Evolutionary conservation across 2,329 filamentous ascomycete species (phyloP).

Genomic region (Conoideocrella luteorostrata): DNA sequence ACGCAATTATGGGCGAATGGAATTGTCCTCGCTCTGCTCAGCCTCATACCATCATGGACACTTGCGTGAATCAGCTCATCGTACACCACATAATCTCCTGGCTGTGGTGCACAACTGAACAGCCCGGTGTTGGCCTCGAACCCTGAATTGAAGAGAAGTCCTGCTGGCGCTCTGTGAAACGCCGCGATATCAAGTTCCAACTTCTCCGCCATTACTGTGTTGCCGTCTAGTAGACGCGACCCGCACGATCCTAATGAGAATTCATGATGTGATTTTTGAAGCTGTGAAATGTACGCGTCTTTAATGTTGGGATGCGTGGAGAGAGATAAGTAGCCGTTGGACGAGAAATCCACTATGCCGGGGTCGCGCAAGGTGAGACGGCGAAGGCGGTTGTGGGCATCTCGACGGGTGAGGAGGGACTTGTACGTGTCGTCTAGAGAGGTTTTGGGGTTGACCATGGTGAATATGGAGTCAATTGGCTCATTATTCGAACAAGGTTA

Average conservation of each 20-base stretch:
- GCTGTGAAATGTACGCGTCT: constrained; percentile 52
- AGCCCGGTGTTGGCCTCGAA: constrained; percentile 62
- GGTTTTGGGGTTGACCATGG: constrained; percentile 4
- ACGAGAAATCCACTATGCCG: constrained; percentile 68
- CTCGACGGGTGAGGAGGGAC: constrained; percentile 21
- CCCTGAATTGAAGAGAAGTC: constrained; percentile 51
- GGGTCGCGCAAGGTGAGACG: constrained; percentile 52
- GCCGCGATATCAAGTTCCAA: constrained; percentile 41
- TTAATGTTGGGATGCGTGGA: constrained; percentile 46
- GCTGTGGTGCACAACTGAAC: constrained; percentile 53
- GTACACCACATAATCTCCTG: constrained; percentile 58
- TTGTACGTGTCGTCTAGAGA: constrained; percentile 22
- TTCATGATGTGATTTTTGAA: constrained; percentile 17
- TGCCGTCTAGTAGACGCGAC: constrained; percentile 48
- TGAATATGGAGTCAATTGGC: not conserved
- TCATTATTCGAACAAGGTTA: too few relatives aligned
- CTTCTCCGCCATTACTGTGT: constrained; percentile 35
- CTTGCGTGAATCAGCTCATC: constrained; percentile 75
- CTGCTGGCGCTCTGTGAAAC: constrained; percentile 40
- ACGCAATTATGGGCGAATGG: constrained; percentile 55
- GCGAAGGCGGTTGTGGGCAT: constrained; percentile 33
- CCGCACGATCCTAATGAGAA: constrained; percentile 41
- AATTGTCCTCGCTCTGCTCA: constrained; percentile 48
- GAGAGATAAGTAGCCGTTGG: constrained; percentile 75
- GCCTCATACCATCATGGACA: constrained; percentile 68